Evolutionary conservation across 441 rosid genomes (phyloP), one percentile per base, ranked within the genome.

Genomic region (Pelargonium citronellum): DNA sequence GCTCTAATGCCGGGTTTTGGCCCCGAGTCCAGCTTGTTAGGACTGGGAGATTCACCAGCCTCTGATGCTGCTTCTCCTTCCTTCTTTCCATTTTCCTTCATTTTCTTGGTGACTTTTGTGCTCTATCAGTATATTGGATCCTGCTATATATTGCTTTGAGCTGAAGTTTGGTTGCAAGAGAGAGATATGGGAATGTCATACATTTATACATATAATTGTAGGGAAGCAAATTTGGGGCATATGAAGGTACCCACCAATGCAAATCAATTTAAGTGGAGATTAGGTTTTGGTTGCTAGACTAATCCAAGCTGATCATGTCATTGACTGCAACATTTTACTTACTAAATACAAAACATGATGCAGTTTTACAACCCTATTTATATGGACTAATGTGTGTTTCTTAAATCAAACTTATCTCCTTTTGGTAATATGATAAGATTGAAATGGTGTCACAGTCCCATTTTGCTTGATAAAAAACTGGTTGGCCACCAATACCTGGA

Each of bases 1-100:
- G 74, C 85, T 80, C 75, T 82, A 71, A 57, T 84, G 65, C 73
- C 69, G 8, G 67, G 20, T 44, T 43, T 75, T 43, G 82, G 66
- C 41, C 67, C 66, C 16, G 72, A 76, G 68, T 46, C 66, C 8
- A 34, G 39, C 39, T 34, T 34, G 39, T 34, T 34, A 5, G 39
- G 39, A 34, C 73, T 63, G 24, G 84, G 74, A 57, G 83, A 62
- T 76, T 79, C 87, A 1, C 71, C 80, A 47, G 22, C 70, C 71
- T 53, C 58, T 15, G 58, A 53, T 13, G 58, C 58, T 53, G 58
- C 58, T 53, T 53, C 58, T 53, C 58, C 58, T 53, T 15, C 58
- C 20, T 53, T 53, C 5, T 53, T 53, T 53, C 58, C 60, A 15
- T 16, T 16, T 72, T 76, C 47, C 67, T 81, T 82, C 89, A 83